These are phyloP conservation scores for Penicillium psychrofluorescens DNA, from an alignment of 495 filamentous ascomycete species.

Conservation along the genomic window DNA sequence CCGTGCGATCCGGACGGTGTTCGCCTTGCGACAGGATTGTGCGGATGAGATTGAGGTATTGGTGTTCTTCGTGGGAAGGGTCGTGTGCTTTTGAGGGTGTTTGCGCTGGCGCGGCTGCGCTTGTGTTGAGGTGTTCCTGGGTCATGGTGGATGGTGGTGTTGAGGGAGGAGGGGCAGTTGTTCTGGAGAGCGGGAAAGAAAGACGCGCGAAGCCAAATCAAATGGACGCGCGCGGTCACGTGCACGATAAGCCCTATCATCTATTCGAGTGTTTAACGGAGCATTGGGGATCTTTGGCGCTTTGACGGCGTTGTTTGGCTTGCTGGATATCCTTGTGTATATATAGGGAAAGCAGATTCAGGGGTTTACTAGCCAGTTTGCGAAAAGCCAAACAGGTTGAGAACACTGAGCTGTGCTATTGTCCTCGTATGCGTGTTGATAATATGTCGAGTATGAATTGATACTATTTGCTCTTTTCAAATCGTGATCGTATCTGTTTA, in stretches of 20 bases:
- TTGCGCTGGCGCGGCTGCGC: slow-evolving; percentile 2
- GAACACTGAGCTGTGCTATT: no score
- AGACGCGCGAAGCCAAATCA: slow-evolving; percentile 11
- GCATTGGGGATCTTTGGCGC: no score
- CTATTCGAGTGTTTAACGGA: no score
- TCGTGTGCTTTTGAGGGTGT: slow-evolving; percentile 10
- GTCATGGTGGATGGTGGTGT: slow-evolving; percentile 12
- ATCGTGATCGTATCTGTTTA: no score
- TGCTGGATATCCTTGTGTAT: no score
- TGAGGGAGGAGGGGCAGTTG: not conserved
- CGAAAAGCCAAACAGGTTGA: no score
- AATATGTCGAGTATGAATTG: no score
- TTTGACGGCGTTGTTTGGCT: no score
- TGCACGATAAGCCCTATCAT: not conserved
- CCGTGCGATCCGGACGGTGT: slow-evolving; percentile 79
- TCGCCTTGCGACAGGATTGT: slow-evolving; percentile 70
- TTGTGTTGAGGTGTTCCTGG: slow-evolving; percentile 11
- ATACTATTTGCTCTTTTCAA: no score
- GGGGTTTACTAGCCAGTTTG: no score
- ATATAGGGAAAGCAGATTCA: no score
- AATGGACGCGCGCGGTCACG: slow-evolving; percentile 22
- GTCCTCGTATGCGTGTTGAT: no score
- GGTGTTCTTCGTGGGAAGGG: slow-evolving; percentile 59
- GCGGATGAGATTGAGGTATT: slow-evolving; percentile 71
- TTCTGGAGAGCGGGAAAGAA: not conserved